phyloP scores from a whole-genome alignment of 208 protist species.

The Trypanosoma congolense region DNA sequence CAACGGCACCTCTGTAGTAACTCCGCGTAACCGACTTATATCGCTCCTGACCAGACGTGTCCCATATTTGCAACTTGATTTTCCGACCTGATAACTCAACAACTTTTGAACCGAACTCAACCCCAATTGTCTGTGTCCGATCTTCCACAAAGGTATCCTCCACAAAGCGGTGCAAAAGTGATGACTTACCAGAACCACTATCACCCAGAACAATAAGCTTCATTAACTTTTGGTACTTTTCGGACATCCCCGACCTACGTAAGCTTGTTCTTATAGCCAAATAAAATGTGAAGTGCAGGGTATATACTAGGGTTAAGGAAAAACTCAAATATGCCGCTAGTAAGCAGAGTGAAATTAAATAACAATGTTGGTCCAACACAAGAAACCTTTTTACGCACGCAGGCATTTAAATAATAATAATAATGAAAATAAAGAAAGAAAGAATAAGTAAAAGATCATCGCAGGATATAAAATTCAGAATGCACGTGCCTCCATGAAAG shows the following conservation, averaged over 20 bases:
- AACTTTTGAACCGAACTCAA: constrained; percentile 97
- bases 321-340: no score
- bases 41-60: constrained; percentile 97
- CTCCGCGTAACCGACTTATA: constrained; percentile 97
- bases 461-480: no score
- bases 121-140: constrained; percentile 96
- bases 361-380: no score
- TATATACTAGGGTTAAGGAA: no score
- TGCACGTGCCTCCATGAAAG: no score
- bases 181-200: constrained; percentile 93
- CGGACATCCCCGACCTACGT: constrained; percentile 34
- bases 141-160: constrained; percentile 94
- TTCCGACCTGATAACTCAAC: constrained; percentile 85
- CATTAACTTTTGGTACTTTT: constrained; percentile 80
- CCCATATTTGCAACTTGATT: constrained; percentile 97
- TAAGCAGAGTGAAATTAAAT: no score
- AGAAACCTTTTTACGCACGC: no score
- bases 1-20: constrained; percentile 96
- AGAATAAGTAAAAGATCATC: no score
- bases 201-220: constrained; percentile 85
- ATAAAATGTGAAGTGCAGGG: no score
- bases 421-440: no score
- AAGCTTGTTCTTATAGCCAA: no score
- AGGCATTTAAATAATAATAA: no score
- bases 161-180: constrained; percentile 95